phyloP scores from a whole-genome alignment of 169 alveolate species.

The Plasmodium knowlesi region DNA sequence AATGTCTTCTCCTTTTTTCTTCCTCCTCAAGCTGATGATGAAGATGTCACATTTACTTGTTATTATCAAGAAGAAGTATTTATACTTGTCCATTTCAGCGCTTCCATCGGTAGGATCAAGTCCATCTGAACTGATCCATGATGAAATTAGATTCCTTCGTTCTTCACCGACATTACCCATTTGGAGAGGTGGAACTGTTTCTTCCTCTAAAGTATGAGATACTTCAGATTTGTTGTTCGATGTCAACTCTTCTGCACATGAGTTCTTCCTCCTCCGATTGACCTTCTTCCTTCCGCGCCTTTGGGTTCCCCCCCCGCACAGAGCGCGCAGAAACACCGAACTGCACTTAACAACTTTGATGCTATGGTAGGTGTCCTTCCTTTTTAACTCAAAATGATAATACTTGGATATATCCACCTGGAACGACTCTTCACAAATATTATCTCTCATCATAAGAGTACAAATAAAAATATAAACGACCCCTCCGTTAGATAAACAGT shows the following conservation, averaged over 20 bases:
- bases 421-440: slow-evolving; percentile 6
- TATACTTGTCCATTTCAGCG: neutral
- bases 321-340: slow-evolving; percentile 7
- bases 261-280: neutral
- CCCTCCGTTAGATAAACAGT: slow-evolving; percentile 58
- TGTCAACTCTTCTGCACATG: neutral
- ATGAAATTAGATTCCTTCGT: neutral
- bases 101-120: neutral
- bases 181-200: neutral
- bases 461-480: slow-evolving; percentile 21
- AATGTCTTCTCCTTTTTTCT: slow-evolving; percentile 1
- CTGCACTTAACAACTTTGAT: slow-evolving; percentile 17
- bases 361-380: neutral
- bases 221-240: neutral
- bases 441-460: neutral
- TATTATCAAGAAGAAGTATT: slow-evolving; percentile 16
- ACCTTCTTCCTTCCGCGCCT: neutral
- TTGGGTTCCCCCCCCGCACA: neutral
- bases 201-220: neutral
- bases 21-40: slow-evolving; percentile 12
- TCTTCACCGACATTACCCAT: neutral
- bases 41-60: slow-evolving; percentile 29
- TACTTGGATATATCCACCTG: slow-evolving; percentile 10
- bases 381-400: slow-evolving; percentile 25
- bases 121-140: neutral